A percentile compares a stretch with the other conserved stretches of the same genome.
Conservation (phyloP, 2,329 filamentous ascomycete genomes). For the Coniochaeta ligniaria region DNA sequence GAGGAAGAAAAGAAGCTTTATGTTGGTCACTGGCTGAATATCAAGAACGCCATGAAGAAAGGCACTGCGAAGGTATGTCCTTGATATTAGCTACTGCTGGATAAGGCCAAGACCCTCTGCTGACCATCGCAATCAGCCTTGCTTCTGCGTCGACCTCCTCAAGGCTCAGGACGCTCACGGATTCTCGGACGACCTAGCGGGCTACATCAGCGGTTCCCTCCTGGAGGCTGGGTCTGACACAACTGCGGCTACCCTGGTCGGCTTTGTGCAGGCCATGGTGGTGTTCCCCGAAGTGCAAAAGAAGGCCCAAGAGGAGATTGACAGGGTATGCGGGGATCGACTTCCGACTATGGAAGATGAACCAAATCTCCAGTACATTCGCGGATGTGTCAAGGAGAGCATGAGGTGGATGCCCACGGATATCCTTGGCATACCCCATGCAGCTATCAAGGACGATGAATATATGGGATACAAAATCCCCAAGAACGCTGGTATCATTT, state of each 20-base stretch:
- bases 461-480: conserved; percentile 37
- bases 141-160: conserved; percentile 3
- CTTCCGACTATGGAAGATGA: conserved; percentile 26
- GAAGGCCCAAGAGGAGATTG: conserved; percentile 27
- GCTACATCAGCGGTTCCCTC: conserved; percentile 21
- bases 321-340: conserved; percentile 28
- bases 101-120: too few species aligned
- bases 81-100: conserved; percentile 6
- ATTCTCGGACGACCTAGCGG: conserved; percentile 17
- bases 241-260: conserved; percentile 26
- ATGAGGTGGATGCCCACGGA: conserved; percentile 33
- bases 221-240: conserved; percentile 33
- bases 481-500: conserved; percentile 30
- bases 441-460: conserved; percentile 27
- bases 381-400: conserved; percentile 32
- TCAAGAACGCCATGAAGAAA: conserved; percentile 19
- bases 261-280: conserved; percentile 36
- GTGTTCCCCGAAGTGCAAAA: conserved; percentile 31
- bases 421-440: conserved; percentile 29
- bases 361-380: conserved; percentile 30
- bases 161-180: conserved; percentile 6
- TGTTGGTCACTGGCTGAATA: conserved; percentile 26
- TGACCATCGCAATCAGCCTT: conserved; percentile 1
- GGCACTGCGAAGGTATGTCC: conserved; percentile 6
- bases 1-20: conserved; percentile 29